These are phyloP conservation scores for Daldinia childiae DNA, from an alignment of 495 filamentous ascomycete genomes.

Conservation along the genomic window DNA sequence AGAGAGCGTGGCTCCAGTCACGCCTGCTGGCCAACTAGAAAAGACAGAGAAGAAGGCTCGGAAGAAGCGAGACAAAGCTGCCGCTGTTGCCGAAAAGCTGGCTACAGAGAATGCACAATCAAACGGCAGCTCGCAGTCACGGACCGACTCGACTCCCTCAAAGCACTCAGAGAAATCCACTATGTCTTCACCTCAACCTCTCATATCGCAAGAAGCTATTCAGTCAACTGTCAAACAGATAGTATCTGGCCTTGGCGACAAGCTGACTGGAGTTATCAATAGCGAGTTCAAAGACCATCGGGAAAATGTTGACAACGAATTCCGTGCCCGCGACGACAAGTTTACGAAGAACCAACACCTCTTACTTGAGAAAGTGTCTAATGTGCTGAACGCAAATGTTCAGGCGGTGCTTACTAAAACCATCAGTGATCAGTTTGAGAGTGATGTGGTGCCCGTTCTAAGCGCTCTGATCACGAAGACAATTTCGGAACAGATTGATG, in stretches of 20 bases:
- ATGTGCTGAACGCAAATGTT: conserved; percentile 88
- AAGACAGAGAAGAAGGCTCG: conserved; percentile 58
- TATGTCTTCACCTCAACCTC: conserved; percentile 29
- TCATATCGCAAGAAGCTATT: conserved; percentile 54
- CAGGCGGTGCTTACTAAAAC: conserved; percentile 79
- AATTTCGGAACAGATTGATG: conserved; percentile 55
- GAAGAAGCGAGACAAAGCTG: conserved; percentile 57
- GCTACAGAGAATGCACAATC: conserved; percentile 42
- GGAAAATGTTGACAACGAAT: conserved; percentile 50
- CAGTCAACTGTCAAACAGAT: conserved; percentile 57
- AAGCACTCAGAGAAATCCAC: conserved; percentile 36
- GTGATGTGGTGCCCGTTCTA: conserved; percentile 67
- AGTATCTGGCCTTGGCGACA: conserved; percentile 55
- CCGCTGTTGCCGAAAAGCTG: conserved; percentile 47
- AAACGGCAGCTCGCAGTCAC: conserved; percentile 41
- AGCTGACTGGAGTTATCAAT: conserved; percentile 55
- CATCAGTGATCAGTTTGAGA: conserved; percentile 71
- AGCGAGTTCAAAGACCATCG: conserved; percentile 55
- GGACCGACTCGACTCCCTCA: conserved; percentile 21
- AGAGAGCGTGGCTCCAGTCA: conserved; percentile 47
- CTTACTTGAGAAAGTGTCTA: conserved; percentile 84
- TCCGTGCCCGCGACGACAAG: conserved; percentile 49
- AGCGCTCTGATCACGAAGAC: conserved; percentile 55
- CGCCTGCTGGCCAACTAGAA: conserved; percentile 53
- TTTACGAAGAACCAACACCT: conserved; percentile 56